These are phyloP conservation scores for Lathyrus sativus DNA, from an alignment of 306 rosid genomes.

Conservation along the genomic window DNA sequence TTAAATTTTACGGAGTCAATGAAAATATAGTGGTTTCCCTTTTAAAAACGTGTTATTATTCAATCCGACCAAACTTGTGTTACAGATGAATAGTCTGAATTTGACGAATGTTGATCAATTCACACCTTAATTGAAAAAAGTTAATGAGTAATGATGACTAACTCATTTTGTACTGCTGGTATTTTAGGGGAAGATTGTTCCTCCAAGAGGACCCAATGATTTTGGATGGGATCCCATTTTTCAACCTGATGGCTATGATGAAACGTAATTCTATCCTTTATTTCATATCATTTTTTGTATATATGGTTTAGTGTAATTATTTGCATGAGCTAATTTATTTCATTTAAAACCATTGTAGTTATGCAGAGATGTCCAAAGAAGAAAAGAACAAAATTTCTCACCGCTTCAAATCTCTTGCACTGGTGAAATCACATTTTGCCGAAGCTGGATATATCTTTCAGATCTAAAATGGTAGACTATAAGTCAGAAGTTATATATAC, in stretches of 20 bases:
- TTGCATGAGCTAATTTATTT: constrained; percentile 35
- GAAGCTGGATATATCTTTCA: constrained; percentile 70
- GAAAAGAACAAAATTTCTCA: constrained; percentile 93
- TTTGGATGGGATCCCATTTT: constrained; percentile 98
- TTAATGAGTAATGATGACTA: constrained; percentile 15
- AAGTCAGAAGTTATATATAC: neutral
- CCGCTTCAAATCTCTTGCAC: constrained; percentile 73
- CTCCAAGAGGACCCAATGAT: constrained; percentile 84
- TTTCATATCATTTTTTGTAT: constrained; percentile 21
- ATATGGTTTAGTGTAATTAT: constrained; percentile 15
- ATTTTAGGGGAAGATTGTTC: constrained; percentile 81
- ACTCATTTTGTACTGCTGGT: constrained; percentile 34
- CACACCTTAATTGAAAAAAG: constrained; percentile 16
- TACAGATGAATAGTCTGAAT: neutral
- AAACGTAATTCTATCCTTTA: constrained; percentile 57
- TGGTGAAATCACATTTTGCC: constrained; percentile 86
- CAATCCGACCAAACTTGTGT: constrained; percentile 8
- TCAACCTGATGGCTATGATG: constrained; percentile 82
- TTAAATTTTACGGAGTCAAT: constrained; percentile 8
- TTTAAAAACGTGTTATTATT: neutral
- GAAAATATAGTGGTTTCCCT: neutral
- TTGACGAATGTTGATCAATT: neutral
- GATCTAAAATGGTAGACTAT: constrained; percentile 34
- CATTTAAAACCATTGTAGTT: constrained; percentile 46
- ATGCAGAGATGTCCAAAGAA: constrained; percentile 94